These are phyloP conservation scores for Cytospora schulzeri DNA, from an alignment of 2,329 filamentous ascomycete genomes.

Conservation along the genomic window DNA sequence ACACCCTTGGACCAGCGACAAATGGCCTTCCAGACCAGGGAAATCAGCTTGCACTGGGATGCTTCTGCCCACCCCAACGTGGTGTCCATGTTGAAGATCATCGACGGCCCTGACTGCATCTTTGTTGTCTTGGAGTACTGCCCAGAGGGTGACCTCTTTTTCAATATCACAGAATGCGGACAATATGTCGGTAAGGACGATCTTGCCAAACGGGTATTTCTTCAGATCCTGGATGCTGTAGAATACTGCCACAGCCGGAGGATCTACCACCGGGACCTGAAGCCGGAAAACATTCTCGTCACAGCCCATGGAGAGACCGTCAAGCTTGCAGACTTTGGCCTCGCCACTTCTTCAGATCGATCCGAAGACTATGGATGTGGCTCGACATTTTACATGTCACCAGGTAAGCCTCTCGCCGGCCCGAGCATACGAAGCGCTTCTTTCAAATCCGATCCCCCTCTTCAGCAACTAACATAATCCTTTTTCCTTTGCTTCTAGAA, in stretches of 20 bases:
- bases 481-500: constrained; percentile 59
- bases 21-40: constrained; percentile 85
- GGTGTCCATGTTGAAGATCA: constrained; percentile 89
- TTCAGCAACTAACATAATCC: constrained; percentile 35
- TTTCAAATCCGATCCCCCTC: constrained; percentile 21
- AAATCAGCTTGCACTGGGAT: constrained; percentile 88
- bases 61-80: constrained; percentile 91
- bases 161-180: constrained; percentile 93
- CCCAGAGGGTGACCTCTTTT: constrained; percentile 94
- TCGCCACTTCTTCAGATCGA: constrained; percentile 80
- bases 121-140: constrained; percentile 97
- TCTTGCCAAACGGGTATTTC: constrained; percentile 82
- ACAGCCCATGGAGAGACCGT: constrained; percentile 85
- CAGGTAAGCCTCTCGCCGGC: constrained; percentile 66
- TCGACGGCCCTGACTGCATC: constrained; percentile 89
- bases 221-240: constrained; percentile 95
- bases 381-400: constrained; percentile 99
- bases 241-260: constrained; percentile 90
- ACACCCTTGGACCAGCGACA: constrained; percentile 79
- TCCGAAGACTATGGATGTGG: constrained; percentile 97
- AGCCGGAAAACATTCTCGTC: constrained; percentile 97
- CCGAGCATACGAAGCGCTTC: constrained; percentile 8
- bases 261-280: constrained; percentile 96
- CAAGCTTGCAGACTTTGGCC: constrained; percentile 95
- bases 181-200: constrained; percentile 92